Evolutionary conservation across 2,329 filamentous ascomycete species (phyloP), one percentile per base, ranked within the genome.

Genomic region (Ophiostoma australiae): DNA sequence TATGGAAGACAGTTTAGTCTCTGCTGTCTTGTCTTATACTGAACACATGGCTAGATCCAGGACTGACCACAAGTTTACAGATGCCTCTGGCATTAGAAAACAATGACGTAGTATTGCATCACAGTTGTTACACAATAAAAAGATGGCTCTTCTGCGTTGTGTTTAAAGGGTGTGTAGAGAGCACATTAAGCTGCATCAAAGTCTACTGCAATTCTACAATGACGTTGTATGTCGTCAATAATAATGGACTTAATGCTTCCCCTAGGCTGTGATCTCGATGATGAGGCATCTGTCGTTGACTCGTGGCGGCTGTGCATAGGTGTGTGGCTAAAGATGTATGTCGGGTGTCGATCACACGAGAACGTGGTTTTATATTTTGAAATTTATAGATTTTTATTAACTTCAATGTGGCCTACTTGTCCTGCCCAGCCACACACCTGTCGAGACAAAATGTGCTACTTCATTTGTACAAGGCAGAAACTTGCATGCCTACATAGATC

Each of bases 41-140:
- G 44, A 48, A 48, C 17, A 17, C 44, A 48, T 48, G 44, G 17
- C 17, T 20, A 20, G 13, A 44, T 44, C 1, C n/a, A 23, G 20
- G 8, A 4, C 6, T 23, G 4, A 15, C 27, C 52, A 58, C 23
- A 10, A 58, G 52, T 31, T n/a, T 27, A 10, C 17, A 27, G n/a
- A 8, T 27, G 23, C 5, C 10, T 58, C n/a, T 8, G 3, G 13
- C 27, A 10, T 58, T 11, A 4, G 4, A n/a, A 31, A 13, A 2
- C 11, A 27, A 58, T 58, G 52, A 58, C 52, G 52, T 58, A 58
- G 8, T 27, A 58, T 58, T 23, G 52, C 52, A 58, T 58, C 52
- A 58, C 52, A 58, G 23, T n/a, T 4, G 52, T 58, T 4, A 27
- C 23, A 58, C n/a, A 27, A 4, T 20, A 27, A 15, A 13, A 44